Evolutionary conservation across 257 asterid species (phyloP).

Genomic region (Petunia axillaris): DNA sequence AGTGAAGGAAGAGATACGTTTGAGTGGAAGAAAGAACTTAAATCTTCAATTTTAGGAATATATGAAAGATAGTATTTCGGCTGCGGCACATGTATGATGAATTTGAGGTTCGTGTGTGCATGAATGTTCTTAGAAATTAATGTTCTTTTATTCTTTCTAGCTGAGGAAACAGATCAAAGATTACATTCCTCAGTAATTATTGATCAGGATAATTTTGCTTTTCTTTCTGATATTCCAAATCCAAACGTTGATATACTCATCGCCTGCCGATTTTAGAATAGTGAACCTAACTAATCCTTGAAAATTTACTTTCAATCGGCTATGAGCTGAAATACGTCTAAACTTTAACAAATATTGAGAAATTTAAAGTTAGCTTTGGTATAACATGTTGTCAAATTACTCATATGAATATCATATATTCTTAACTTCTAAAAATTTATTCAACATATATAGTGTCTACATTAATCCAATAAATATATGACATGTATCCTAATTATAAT

Average conservation of each 20-base stretch:
- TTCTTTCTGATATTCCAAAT: constrained; percentile 15
- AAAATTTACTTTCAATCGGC: neutral
- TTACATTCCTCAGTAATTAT: neutral
- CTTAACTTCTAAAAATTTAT: no score
- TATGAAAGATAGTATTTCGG: constrained; percentile 20
- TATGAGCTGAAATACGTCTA: neutral
- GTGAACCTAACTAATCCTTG: neutral
- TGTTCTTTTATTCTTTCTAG: constrained; percentile 17
- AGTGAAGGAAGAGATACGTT: neutral
- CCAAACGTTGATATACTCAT: neutral
- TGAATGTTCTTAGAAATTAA: constrained; percentile 9
- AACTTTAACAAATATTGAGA: neutral
- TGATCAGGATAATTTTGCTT: neutral
- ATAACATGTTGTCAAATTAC: neutral
- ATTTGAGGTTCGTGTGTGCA: constrained; percentile 1
- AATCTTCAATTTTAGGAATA: neutral
- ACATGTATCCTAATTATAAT: no score
- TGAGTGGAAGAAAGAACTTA: constrained; percentile 16
- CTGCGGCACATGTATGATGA: constrained; percentile 1
- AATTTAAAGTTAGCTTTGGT: neutral
- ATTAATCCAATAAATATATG: no score
- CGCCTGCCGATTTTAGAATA: neutral
- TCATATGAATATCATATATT: no score
- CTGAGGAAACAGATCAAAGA: neutral
- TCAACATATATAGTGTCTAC: no score